phyloP scores from a whole-genome alignment of 202 grass and related monocot species.

The Hordeum pubiflorum region DNA sequence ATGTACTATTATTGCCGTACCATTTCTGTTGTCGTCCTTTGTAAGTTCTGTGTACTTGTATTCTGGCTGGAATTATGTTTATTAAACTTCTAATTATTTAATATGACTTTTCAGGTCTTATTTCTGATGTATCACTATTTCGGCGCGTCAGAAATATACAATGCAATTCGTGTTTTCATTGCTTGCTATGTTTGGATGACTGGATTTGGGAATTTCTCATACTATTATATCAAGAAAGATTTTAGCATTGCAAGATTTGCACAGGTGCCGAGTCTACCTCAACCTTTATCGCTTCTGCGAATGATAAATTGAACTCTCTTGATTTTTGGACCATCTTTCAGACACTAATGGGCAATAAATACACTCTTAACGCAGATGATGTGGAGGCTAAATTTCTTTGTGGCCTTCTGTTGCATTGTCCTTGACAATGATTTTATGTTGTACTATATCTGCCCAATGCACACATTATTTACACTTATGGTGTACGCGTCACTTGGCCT shows the following conservation, averaged over 20 bases:
- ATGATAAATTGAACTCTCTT: background rate
- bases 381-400: constrained; percentile 98
- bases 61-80: constrained; percentile 9
- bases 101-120: constrained; percentile 56
- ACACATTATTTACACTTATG: constrained; percentile 98
- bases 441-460: constrained; percentile 99
- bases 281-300: background rate
- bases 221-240: constrained; percentile 96
- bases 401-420: constrained; percentile 89
- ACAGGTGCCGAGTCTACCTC: constrained; percentile 52
- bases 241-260: constrained; percentile 96
- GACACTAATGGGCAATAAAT: background rate
- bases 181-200: constrained; percentile 99
- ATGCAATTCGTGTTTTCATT: constrained; percentile 96
- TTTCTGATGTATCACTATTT: constrained; percentile 99
- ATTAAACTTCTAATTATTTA: constrained; percentile 9
- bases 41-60: background rate
- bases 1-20: constrained; percentile 3
- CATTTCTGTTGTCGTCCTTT: background rate
- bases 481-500: constrained; percentile 86
- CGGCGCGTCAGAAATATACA: constrained; percentile 86
- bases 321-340: background rate
- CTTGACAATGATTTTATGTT: constrained; percentile 90
- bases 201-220: constrained; percentile 98
- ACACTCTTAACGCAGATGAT: constrained; percentile 73